phyloP scores from a whole-genome alignment of 2,329 filamentous ascomycete species.

The Exophiala xenobiotica region DNA sequence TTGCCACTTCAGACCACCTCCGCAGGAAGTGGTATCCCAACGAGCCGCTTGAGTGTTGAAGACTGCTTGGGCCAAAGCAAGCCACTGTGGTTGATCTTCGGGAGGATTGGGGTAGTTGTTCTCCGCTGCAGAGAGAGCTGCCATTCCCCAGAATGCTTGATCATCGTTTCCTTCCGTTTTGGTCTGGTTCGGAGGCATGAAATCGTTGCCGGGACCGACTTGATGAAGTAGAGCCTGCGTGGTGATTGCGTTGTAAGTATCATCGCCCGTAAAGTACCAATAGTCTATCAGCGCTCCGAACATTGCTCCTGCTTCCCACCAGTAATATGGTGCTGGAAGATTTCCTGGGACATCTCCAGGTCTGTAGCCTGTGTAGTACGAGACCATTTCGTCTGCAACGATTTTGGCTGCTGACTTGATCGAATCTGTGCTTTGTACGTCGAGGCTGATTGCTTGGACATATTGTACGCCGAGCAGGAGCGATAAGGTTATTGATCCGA shows the following conservation, averaged over 20 bases:
- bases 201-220: constrained; percentile 69
- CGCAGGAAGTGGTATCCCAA: constrained; percentile 67
- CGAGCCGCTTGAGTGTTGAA: constrained; percentile 74
- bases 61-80: constrained; percentile 73
- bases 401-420: constrained; percentile 48
- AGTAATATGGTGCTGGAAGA: constrained; percentile 54
- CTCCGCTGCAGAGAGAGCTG: constrained; percentile 76
- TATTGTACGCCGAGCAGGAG: constrained; percentile 19
- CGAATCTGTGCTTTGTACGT: constrained; percentile 38
- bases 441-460: constrained; percentile 26
- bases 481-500: constrained; percentile 10
- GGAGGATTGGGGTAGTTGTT: constrained; percentile 70
- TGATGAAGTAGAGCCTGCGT: constrained; percentile 71
- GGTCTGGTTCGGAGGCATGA: constrained; percentile 65
- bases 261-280: constrained; percentile 78
- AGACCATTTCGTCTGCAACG: constrained; percentile 51
- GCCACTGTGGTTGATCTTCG: constrained; percentile 65
- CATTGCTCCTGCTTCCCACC: constrained; percentile 75
- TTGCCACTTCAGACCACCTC: constrained; percentile 81
- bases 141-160: constrained; percentile 80
- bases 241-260: constrained; percentile 67
- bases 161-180: constrained; percentile 54
- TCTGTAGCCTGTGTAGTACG: constrained; percentile 51
- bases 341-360: constrained; percentile 53
- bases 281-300: constrained; percentile 72